Percentiles rank a stretch among this genome's conserved stretches.
Evolutionary conservation across 768 basidiomycete species (phyloP).

Genomic region (Boletus fagicola): DNA sequence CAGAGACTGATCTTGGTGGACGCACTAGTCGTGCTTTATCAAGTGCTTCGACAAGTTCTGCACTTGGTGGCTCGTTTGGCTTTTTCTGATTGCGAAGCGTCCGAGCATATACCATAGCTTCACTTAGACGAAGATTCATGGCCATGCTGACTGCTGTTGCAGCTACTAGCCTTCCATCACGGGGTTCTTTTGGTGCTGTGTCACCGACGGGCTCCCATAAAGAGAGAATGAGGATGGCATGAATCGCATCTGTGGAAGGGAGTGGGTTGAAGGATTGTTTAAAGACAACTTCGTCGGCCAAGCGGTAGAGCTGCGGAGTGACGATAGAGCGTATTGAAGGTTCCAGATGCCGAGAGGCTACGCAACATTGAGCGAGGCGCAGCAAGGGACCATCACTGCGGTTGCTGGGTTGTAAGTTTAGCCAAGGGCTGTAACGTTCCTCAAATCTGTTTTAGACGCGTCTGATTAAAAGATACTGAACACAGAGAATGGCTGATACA

Average conservation of each 20-base stretch:
- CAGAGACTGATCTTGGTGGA: constrained; percentile 7
- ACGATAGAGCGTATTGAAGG: constrained; percentile 35
- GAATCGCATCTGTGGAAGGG: constrained; percentile 42
- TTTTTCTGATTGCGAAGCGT: constrained; percentile 32
- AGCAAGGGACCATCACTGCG: constrained; percentile 35
- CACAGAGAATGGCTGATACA: constrained; percentile 8
- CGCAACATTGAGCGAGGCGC: constrained; percentile 45
- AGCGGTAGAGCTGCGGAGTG: constrained; percentile 40
- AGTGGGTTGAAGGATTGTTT: constrained; percentile 42
- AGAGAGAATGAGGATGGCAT: constrained; percentile 42
- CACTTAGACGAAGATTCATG: constrained; percentile 41
- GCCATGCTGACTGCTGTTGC: constrained; percentile 47
- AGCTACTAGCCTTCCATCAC: constrained; percentile 41
- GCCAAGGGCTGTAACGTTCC: constrained; percentile 43
- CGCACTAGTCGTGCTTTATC: constrained; percentile 40
- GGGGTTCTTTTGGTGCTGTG: constrained; percentile 28
- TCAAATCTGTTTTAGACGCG: constrained; percentile 37
- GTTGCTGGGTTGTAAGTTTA: constrained; percentile 36
- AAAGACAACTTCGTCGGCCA: constrained; percentile 40
- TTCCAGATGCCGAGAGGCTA: constrained; percentile 45
- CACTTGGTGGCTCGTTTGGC: constrained; percentile 23
- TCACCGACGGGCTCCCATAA: constrained; percentile 44
- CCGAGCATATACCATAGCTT: constrained; percentile 35
- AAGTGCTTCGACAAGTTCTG: constrained; percentile 35
- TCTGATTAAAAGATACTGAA: not conserved